Base-by-base conservation (phyloP, 306 rosid species). In the Hylodesmum podocarpum region DNA sequence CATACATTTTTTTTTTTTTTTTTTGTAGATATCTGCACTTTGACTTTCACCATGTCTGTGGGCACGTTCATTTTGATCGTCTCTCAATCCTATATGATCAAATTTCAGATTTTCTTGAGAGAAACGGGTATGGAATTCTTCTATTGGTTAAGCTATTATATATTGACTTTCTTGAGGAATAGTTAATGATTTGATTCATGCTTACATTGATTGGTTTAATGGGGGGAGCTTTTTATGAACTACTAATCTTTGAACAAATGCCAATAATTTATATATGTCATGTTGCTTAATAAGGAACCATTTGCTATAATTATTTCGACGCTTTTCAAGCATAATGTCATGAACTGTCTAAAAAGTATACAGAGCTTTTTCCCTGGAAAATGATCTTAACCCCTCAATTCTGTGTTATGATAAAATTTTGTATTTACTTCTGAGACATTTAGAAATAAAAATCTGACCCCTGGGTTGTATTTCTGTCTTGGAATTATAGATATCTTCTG, bases 61-160 rank as follows among this genome's bases (percentile, higher is more conserved):
- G 99, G 70, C 99, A 92, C 29, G 66, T 95, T 85, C 97, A 92
- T 90, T 95, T 92, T 70, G 99, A 95, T 73, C 96, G 91, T 76
- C 97, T 95, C 69, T 91, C 97, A 4, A 87, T 92, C 71, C 97
- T 95, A 69, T 90, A 88, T 75, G 98, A 89, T 13, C 96, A 95
- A 87, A 90, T 95, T 62, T 88, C 92, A 14, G 98, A 95, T 79
- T 95, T 92, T 80, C 87, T 95, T 14, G 96, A 95, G 81, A 84
- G 84, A 84, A 92, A 86, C 11, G 97, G 99, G 99, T 92, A 85
- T 78, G 93, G 16, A 72, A 46, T 84, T 65, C 68, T 66, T 66
- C 75, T 78, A 29, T 27, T 62, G 33, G 75, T 67, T 59, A 50
- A 75, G 69, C 65, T 70, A 74, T 46, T 55, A 9, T 53, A 71